These are phyloP conservation scores for Canavalia ensiformis DNA, from an alignment of 306 rosid species.

Conservation along the genomic window DNA sequence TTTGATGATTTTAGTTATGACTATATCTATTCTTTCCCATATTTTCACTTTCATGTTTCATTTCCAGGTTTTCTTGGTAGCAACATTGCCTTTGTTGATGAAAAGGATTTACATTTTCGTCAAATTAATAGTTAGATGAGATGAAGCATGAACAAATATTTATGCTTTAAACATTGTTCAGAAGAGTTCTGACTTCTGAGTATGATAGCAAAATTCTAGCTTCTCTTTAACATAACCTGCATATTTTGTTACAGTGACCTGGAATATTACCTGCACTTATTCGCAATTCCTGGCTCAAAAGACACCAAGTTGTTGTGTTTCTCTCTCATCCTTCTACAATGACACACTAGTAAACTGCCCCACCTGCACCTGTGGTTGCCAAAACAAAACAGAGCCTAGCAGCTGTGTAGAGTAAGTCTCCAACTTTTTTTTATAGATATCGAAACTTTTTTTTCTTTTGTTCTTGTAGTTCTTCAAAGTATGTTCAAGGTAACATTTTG, in stretches of 20 bases:
- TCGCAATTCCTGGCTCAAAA: constrained; percentile 97
- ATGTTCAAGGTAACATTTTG: constrained; percentile 1
- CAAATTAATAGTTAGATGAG: neutral
- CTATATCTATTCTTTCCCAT: neutral
- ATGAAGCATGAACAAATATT: constrained; percentile 23
- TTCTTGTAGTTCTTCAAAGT: constrained; percentile 6
- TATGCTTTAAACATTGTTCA: constrained; percentile 16
- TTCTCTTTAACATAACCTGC: constrained; percentile 37
- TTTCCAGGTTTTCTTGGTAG: constrained; percentile 9
- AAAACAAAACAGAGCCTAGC: constrained; percentile 70
- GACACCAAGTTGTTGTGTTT: constrained; percentile 98
- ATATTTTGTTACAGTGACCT: constrained; percentile 83
- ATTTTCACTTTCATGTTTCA: neutral
- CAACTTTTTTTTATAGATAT: constrained; percentile 21
- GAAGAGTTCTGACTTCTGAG: neutral
- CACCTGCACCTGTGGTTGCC: constrained; percentile 95
- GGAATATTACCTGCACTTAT: constrained; percentile 96
- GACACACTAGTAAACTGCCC: constrained; percentile 94
- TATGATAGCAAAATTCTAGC: constrained; percentile 13
- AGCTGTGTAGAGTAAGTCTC: constrained; percentile 84
- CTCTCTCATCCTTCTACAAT: constrained; percentile 95
- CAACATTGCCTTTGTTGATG: constrained; percentile 6
- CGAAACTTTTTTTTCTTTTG: neutral
- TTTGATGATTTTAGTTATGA: neutral
- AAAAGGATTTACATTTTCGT: constrained; percentile 8